Percentiles rank a stretch among this genome's conserved stretches.
Evolutionary conservation across 768 basidiomycete genomes (phyloP).

Genomic region (Agaricus subrufescens): DNA sequence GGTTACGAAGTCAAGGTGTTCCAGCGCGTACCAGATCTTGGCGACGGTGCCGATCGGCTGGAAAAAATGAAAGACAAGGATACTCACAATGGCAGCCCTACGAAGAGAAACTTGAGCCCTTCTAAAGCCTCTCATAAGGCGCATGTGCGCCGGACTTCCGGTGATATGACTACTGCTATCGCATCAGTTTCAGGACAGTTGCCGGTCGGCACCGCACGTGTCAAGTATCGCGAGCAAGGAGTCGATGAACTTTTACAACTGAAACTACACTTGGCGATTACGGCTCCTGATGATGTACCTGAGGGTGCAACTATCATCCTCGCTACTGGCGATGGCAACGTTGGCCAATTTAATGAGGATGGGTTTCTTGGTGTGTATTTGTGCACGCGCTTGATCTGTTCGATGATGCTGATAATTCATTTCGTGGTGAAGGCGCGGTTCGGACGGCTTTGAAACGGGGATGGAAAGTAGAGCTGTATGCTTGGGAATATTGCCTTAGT

Average conservation of each 20-base stretch:
- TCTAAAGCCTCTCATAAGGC: slow-evolving; percentile 1
- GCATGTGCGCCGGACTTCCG: slow-evolving; percentile 21
- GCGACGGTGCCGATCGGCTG: slow-evolving; percentile 17
- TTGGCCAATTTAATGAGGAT: slow-evolving; percentile 88
- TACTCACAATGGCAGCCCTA: slow-evolving; percentile 10
- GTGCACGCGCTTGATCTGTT: neutral
- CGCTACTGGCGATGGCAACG: slow-evolving; percentile 91
- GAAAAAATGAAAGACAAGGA: slow-evolving; percentile 18
- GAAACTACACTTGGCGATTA: slow-evolving; percentile 85
- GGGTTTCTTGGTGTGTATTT: slow-evolving; percentile 64
- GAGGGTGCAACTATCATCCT: slow-evolving; percentile 81
- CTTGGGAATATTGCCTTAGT: slow-evolving; percentile 85
- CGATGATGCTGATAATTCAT: neutral
- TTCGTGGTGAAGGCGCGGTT: slow-evolving; percentile 49
- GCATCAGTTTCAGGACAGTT: slow-evolving; percentile 17
- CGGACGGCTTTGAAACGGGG: slow-evolving; percentile 82
- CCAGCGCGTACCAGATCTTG: slow-evolving; percentile 64
- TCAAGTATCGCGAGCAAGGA: slow-evolving; percentile 83
- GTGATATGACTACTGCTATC: slow-evolving; percentile 14
- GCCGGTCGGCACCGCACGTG: slow-evolving; percentile 22
- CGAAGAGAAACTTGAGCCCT: slow-evolving; percentile 2
- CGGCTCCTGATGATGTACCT: slow-evolving; percentile 57
- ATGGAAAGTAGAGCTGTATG: slow-evolving; percentile 94
- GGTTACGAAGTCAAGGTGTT: slow-evolving; percentile 74
- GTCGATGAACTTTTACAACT: slow-evolving; percentile 94